Evolutionary conservation across 1,139 yeast genomes (phyloP).

Genomic region (Suhomyces yuchorum): DNA sequence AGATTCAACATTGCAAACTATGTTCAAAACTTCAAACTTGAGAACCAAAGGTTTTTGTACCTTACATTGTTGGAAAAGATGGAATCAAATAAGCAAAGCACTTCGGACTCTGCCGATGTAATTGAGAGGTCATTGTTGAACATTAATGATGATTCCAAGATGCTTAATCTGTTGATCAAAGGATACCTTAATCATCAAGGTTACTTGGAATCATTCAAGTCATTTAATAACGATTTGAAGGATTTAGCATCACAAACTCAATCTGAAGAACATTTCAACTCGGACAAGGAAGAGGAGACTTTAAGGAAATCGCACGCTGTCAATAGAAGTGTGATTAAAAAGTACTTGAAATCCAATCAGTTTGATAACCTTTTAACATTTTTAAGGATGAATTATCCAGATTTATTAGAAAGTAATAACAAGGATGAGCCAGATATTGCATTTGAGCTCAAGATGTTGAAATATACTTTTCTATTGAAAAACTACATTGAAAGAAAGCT

Average conservation of each 20-base stretch:
- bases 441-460: constrained; percentile 57
- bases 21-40: constrained; percentile 46
- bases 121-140: constrained; percentile 29
- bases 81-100: constrained; percentile 8
- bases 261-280: neutral
- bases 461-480: constrained; percentile 42
- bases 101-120: constrained; percentile 7
- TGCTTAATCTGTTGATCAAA: constrained; percentile 59
- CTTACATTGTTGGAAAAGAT: constrained; percentile 23
- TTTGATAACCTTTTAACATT: constrained; percentile 50
- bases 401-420: constrained; percentile 32
- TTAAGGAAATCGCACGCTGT: constrained; percentile 39
- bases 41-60: constrained; percentile 26
- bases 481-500: constrained; percentile 25
- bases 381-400: constrained; percentile 47
- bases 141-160: constrained; percentile 29
- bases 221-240: constrained; percentile 46
- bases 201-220: constrained; percentile 63
- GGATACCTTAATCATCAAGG: constrained; percentile 78
- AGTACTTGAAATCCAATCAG: constrained; percentile 46
- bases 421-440: constrained; percentile 29
- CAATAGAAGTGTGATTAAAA: constrained; percentile 55
- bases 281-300: constrained; percentile 13
- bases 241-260: constrained; percentile 39
- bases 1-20: constrained; percentile 71